Conservation (phyloP, 208 protist genomes). For the Zelonia costaricensis region DNA sequence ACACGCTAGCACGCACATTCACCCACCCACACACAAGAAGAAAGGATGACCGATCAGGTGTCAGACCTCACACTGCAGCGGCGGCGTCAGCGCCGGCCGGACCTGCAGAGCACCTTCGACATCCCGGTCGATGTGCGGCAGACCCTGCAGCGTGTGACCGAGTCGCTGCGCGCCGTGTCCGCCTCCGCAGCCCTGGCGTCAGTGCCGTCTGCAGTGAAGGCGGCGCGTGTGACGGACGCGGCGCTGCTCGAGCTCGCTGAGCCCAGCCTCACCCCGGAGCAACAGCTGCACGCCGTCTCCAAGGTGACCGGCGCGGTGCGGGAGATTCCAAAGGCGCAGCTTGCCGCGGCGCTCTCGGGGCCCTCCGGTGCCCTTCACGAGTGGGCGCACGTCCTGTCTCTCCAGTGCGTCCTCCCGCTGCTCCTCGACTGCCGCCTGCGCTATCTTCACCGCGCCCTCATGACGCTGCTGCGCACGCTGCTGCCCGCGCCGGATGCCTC, state of each 20-base stretch:
- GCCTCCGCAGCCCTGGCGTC: neutral
- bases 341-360: conserved; percentile 5
- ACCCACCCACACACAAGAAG: neutral
- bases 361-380: conserved; percentile 9
- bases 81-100: conserved; percentile 40
- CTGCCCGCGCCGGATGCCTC: conserved; percentile 10
- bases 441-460: conserved; percentile 83
- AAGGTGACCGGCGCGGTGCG: conserved; percentile 58
- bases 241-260: conserved; percentile 47
- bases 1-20: too few species aligned
- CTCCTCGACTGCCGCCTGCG: conserved; percentile 80
- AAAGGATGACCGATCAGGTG: conserved; percentile 8
- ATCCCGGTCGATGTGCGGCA: conserved; percentile 33
- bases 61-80: conserved; percentile 29
- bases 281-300: conserved; percentile 68
- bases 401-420: conserved; percentile 64
- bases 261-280: conserved; percentile 56
- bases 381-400: conserved; percentile 26
- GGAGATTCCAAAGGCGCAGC: conserved; percentile 28
- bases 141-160: conserved; percentile 9
- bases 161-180: neutral
- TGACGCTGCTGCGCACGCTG: conserved; percentile 57
- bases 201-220: too few species aligned
- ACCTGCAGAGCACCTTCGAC: conserved; percentile 37
- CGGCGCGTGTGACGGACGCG: conserved; percentile 30